Base-by-base conservation (phyloP, 257 asterid species). In the Catharanthus roseus region DNA sequence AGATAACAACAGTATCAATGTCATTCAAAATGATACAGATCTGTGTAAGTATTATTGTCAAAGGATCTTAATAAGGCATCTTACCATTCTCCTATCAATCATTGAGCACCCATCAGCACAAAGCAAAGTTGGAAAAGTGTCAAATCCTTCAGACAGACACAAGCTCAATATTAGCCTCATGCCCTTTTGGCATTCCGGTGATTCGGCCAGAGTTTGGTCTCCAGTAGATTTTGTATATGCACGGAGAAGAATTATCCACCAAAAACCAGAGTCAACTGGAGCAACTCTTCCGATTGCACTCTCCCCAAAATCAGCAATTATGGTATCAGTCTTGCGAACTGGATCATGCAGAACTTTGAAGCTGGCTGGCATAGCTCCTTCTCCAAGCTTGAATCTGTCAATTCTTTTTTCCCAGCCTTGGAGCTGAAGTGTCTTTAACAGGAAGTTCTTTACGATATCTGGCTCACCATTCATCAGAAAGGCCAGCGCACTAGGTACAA, bases 231-330 rank as follows among this genome's bases (percentile, higher is more conserved):
- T 90, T 15, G 96, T 88, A 75, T 90, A 90, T 6, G 95, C 96
- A 26, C 96, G 89, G 49, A 90, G 90, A 72, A 90, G 90, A 76
- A 88, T 86, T 47, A 90, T 90, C 95, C 96, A 90, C 95, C 96
- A 90, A 79, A 88, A 90, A 45, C 96, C 96, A 42, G 96, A 90
- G 74, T 90, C 96, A 44, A 90, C 89, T 2, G 95, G 95, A 67
- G 96, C 96, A 33, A 90, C 95, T 73, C 96, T 76, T 71, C 96
- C 96, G 39, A 89, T 89, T 12, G 93, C 93, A 75, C 91, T 89
- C 84, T 89, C 96, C 5, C 96, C 96, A 74, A 89, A 89, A 82
- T 89, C 93, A 13, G 96, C 96, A 21, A 85, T 72, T 61, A 89
- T 74, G 2, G 93, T 81, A 72, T 89, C 93, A 0, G 83, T 81